These are phyloP conservation scores for Aspergillus brasiliensis DNA, from an alignment of 2,329 filamentous ascomycete genomes.

Conservation along the genomic window DNA sequence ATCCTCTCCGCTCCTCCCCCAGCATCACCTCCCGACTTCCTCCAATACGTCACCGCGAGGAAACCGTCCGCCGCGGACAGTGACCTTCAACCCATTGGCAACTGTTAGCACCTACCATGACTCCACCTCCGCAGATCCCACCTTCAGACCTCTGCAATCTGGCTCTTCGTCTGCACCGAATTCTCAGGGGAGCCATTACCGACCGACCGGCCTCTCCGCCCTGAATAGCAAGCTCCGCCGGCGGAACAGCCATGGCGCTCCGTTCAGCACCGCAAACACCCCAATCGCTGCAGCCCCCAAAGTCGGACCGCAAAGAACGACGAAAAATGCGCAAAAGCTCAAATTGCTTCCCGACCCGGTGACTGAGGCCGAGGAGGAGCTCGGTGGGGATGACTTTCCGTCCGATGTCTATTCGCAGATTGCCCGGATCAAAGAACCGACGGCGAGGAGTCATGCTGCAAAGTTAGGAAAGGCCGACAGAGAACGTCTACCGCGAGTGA, in stretches of 20 bases:
- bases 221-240: conserved; percentile 86
- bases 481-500: conserved; percentile 82
- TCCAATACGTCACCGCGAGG: conserved; percentile 43
- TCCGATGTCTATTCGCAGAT: conserved; percentile 98
- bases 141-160: conserved; percentile 45
- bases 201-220: conserved; percentile 69
- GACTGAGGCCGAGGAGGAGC: conserved; percentile 76
- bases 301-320: conserved; percentile 91
- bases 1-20: conserved; percentile 45
- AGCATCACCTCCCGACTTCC: conserved; percentile 27
- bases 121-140: conserved; percentile 42
- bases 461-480: conserved; percentile 91
- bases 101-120: conserved; percentile 48
- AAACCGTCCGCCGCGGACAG: conserved; percentile 44
- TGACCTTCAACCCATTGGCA: conserved; percentile 52
- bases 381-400: conserved; percentile 82
- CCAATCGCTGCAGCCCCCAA: conserved; percentile 59
- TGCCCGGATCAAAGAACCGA: conserved; percentile 95
- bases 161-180: conserved; percentile 41
- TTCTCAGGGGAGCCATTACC: conserved; percentile 29
- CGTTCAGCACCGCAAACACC: conserved; percentile 46
- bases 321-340: conserved; percentile 93
- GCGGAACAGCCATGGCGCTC: conserved; percentile 77
- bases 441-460: conserved; percentile 86
- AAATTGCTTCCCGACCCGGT: conserved; percentile 95